Evolutionary conservation across 2,329 filamentous ascomycete genomes (phyloP), one percentile per base, ranked within the genome.

Genomic region (Pseudodiploospora longispora): DNA sequence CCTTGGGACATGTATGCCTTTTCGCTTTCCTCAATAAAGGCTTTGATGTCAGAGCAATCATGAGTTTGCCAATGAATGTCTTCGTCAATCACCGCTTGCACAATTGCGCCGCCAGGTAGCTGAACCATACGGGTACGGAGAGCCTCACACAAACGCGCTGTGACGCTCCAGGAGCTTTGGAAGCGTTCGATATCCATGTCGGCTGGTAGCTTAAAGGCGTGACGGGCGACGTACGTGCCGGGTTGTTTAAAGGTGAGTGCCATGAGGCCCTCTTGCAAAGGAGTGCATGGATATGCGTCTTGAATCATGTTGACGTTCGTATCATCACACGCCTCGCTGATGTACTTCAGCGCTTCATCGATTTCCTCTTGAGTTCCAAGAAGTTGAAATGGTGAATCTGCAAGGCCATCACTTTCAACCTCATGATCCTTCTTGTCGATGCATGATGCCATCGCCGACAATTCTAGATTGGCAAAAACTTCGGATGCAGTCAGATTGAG

Each of bases 91-190:
- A 74, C 66, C 0, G 69, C 65, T 47, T 74, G 70, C 41, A 69
- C 53, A 1, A 72, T 55, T 6, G 69, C 69, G 6, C 58, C 53
- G 1, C 56, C 56, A 1, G 60, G 55, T 3, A 66, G 58, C 28
- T 73, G 69, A 0, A 72, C 59, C 38, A 75, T 69, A 34, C 69
- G 62, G 0, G 70, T 70, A 5, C 71, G 62, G 10, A 74, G 55
- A 31, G 72, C 69, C 4, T 47, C 33, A 4, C 36, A 41, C 5
- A 31, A 3, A 1, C 35, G 10, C 6, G 46, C 35, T 1, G 46
- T 31, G 3, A 41, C 10, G 5, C 50, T 38, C 50, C 47, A 54
- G 3, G 53, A 51, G 1, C 19, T 5, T 6, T 19, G 19, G n/a
- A 50, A 43, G 4, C 4, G 6, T 10, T 33, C 10, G 2, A 50